Base-by-base conservation (phyloP, 2,329 filamentous ascomycete species). In the Grosmannia clavigera region DNA sequence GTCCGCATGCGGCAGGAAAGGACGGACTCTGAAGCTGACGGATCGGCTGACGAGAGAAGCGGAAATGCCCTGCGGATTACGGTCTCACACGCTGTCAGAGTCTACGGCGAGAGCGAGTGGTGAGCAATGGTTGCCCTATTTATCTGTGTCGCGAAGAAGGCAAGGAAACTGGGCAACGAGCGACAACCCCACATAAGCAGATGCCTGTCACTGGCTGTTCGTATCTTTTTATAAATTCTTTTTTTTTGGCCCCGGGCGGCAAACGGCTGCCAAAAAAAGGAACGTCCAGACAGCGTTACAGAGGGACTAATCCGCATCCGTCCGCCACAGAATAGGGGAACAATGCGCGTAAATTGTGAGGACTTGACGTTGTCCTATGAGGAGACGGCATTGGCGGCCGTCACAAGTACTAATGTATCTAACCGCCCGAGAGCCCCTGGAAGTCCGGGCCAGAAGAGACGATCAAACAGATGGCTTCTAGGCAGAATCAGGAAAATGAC, bases 301-400 rank as follows among this genome's bases (percentile, higher is more conserved):
- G 14, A 40, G 12, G 19, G 29, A 27, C 50, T 52, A 52, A 31
- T 14, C 50, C 50, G 50, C 25, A 29, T 52, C 16, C 25, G 50
- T 52, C 50, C 22, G 50, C 50, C 14, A 29, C 27, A 16, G 50
- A 29, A 52, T 14, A 31, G 22, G 25, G 52, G 22, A 11, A 11
- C 19, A 33, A 14, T 31, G 29, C 52, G 52, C 52, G n/a, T 46
- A 55, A 55, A 56, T 56, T 56, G 54, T 56, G 54, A 56, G 31
- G 54, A 31, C 16, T 12, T 56, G 55, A 19, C 10, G 51, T 31
- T 50, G 57, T 48, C 57, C 57, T 58, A 58, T 58, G 57, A 52
- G 57, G 43, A 50, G 25, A 10, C 43, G 46, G 40, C 27, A 57
- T 12, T 9, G 9, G 16, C 4, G 9, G 54, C n/a, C 54, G 5